These are phyloP conservation scores for Cordyceps tenuipes DNA, from an alignment of 2,329 filamentous ascomycete genomes.

Conservation along the genomic window DNA sequence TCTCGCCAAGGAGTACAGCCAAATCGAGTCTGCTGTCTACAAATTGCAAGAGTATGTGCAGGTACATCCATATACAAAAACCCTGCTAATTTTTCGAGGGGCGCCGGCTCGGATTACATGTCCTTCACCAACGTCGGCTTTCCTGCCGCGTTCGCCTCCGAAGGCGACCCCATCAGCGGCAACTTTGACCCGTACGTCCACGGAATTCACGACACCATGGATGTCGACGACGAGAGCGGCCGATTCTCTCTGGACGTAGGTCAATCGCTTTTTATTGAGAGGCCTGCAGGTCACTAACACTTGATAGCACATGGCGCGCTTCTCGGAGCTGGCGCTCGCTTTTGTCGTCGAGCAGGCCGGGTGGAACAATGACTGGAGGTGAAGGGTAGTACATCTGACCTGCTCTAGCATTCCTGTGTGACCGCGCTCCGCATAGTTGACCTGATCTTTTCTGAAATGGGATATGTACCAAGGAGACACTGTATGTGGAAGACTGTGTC, in stretches of 20 bases:
- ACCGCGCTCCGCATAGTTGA: too few relatives aligned
- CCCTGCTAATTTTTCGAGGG: slow-evolving; percentile 14
- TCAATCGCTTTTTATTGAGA: background rate
- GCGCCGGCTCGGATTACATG: slow-evolving; percentile 34
- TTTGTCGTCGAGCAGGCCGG: slow-evolving; percentile 32
- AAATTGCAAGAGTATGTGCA: slow-evolving; percentile 21
- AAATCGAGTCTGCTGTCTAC: slow-evolving; percentile 27
- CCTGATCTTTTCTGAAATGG: too few relatives aligned
- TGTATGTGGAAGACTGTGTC: too few relatives aligned
- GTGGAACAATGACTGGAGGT: slow-evolving; percentile 32
- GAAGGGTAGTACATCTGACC: background rate
- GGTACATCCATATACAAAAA: background rate
- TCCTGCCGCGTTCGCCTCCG: slow-evolving; percentile 29
- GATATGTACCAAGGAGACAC: too few relatives aligned
- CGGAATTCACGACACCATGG: slow-evolving; percentile 27
- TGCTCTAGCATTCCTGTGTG: too few relatives aligned
- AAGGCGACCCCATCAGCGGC: slow-evolving; percentile 29
- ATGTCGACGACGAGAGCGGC: slow-evolving; percentile 29
- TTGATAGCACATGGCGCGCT: slow-evolving; percentile 31
- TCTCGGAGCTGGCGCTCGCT: slow-evolving; percentile 31
- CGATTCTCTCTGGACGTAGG: slow-evolving; percentile 29
- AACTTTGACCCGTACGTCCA: slow-evolving; percentile 33
- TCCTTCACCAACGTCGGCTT: slow-evolving; percentile 31
- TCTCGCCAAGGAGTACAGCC: slow-evolving; percentile 29
- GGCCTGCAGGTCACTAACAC: slow-evolving; percentile 10